Base-by-base conservation (phyloP, 2,329 filamentous ascomycete genomes). In the Phoma sp. region DNA sequence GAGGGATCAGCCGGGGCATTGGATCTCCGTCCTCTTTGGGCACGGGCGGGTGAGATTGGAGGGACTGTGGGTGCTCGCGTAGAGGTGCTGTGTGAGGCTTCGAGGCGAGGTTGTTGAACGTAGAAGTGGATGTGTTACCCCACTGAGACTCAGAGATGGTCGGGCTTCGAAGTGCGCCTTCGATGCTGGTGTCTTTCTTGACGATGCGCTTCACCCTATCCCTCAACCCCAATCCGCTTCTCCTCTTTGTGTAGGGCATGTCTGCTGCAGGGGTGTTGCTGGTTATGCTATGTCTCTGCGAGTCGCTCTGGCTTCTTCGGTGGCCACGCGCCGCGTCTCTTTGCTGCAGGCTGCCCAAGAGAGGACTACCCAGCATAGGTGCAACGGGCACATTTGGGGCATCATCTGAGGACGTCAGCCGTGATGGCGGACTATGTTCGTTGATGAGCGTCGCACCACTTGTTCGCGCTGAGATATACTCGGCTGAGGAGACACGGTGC, bases 401-500 rank as follows among this genome's bases (percentile, higher is more conserved):
- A 37, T 62, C 60, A 26, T 64, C 60, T 50, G 51, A 53, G 18
- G 34, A 47, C 5, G 57, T 59, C 40, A 61, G 56, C 40, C 51
- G 34, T 40, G 51, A 36, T 29, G 61, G 51, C 17, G 53, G 52
- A 38, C 25, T 68, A 29, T 53, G 38, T 47, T 69, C 67, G 17
- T 65, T 63, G 36, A 68, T 68, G 49, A 74, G 65, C 10, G 71
- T 74, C 23, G 69, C 65, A 40, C 64, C 66, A 52, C 71, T 74
- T 29, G 65, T 71, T 20, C 70, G 60, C 10, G 69, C 70, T 7
- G 66, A 68, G 10, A 54, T 59, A 42, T 60, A 59, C 1, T 73
- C 71, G 10, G 57, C 50, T 2, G 61, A 64, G 1, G 64, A 49
- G 6, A 60, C 59, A 1, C 64, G 57, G 3, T 65, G 59, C 4